Percentiles rank a stretch among this genome's conserved stretches.
phyloP scores from a whole-genome alignment of 331 rosid species.

The Rhamnella rubrinervis region DNA sequence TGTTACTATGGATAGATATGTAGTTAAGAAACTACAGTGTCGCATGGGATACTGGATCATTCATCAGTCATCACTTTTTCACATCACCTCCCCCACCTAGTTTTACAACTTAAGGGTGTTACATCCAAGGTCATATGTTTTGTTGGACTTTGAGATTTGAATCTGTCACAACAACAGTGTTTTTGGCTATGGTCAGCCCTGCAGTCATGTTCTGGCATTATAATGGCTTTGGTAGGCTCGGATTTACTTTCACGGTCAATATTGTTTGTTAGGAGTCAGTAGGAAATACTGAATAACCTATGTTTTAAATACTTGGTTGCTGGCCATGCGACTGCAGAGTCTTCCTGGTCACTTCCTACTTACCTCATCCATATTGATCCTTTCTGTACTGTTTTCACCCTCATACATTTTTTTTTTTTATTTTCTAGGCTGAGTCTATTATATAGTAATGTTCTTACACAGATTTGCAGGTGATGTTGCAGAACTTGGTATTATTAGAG shows the following conservation, averaged over 20 bases:
- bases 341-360: neutral
- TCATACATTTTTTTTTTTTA: slow-evolving; percentile 2
- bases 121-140: neutral
- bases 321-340: too few species aligned
- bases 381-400: slow-evolving; percentile 8
- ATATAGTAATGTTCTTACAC: slow-evolving; percentile 33
- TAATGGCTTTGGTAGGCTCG: neutral
- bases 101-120: neutral
- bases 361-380: neutral
- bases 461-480: slow-evolving; percentile 94
- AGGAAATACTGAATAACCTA: too few species aligned
- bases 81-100: neutral
- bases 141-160: too few species aligned
- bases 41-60: neutral
- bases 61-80: neutral
- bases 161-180: too few species aligned
- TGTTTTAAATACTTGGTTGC: too few species aligned
- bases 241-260: neutral
- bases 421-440: neutral
- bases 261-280: neutral
- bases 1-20: neutral
- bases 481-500: slow-evolving; percentile 86
- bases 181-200: too few species aligned
- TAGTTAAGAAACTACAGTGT: neutral
- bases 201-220: too few species aligned